These are phyloP conservation scores for Myxozyma melibiosi DNA, from an alignment of 805 yeast species.

Conservation along the genomic window DNA sequence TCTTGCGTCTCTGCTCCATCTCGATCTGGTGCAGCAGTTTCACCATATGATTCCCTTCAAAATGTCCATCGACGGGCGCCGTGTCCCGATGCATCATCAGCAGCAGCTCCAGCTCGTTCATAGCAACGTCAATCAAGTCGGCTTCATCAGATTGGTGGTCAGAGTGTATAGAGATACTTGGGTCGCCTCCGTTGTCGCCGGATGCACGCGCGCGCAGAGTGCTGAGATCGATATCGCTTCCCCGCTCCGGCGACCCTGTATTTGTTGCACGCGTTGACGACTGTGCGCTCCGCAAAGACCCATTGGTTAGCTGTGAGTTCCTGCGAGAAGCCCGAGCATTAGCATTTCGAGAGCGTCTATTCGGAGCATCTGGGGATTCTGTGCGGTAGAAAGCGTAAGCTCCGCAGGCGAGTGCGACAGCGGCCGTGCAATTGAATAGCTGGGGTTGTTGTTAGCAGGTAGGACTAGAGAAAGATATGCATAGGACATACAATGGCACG, in stretches of 20 bases:
- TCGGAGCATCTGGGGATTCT: neutral
- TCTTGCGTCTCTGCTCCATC: conserved; percentile 33
- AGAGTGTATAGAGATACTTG: too few species aligned
- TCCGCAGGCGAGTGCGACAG: conserved; percentile 2
- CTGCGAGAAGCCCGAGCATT: too few species aligned
- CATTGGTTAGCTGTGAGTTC: too few species aligned
- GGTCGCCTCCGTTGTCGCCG: too few species aligned
- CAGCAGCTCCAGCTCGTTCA: neutral
- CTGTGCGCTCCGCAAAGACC: too few species aligned
- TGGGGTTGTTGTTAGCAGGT: neutral
- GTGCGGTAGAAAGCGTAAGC: neutral
- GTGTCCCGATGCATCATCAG: neutral
- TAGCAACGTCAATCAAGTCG: too few species aligned
- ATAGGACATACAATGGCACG: neutral
- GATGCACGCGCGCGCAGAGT: neutral
- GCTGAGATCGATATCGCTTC: neutral
- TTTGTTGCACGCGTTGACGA: neutral
- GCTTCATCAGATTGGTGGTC: too few species aligned
- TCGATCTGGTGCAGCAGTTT: conserved; percentile 36
- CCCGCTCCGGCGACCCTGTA: neutral
- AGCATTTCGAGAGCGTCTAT: neutral
- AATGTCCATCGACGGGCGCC: neutral
- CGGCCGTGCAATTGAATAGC: conserved; percentile 10
- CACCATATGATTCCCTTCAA: conserved; percentile 18
- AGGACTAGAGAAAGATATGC: neutral